phyloP scores from a whole-genome alignment of 2,329 filamentous ascomycete genomes.

The Paraconiothyrium sp. region DNA sequence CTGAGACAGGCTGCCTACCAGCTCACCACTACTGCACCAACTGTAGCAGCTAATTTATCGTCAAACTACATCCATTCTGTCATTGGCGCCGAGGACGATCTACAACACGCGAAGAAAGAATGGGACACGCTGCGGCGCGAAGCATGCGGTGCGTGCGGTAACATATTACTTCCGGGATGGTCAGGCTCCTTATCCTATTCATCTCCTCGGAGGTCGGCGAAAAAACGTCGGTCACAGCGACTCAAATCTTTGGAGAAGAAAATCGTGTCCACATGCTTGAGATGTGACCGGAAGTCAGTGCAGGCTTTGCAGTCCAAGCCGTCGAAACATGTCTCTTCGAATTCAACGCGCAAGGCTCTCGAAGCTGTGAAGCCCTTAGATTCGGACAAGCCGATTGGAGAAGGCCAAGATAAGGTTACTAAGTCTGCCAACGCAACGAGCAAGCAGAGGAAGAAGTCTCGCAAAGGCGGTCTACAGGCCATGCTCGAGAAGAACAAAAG shows the following conservation, averaged over 20 bases:
- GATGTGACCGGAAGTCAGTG: conserved; percentile 45
- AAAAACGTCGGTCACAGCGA: conserved; percentile 9
- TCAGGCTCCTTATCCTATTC: conserved; percentile 38
- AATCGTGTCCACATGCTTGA: conserved; percentile 39
- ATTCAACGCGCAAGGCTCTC: conserved; percentile 13
- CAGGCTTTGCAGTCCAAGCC: conserved; percentile 32
- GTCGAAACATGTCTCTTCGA: conserved; percentile 28
- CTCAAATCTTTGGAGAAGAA: conserved; percentile 25
- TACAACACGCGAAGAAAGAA: conserved; percentile 38
- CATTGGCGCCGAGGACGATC: conserved; percentile 35
- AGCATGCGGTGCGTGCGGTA: conserved; percentile 51
- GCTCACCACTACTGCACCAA: conserved; percentile 43
- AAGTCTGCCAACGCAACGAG: conserved; percentile 57
- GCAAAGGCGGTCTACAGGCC: conserved; percentile 65
- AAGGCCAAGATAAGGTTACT: conserved; percentile 27
- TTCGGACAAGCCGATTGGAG: conserved; percentile 9
- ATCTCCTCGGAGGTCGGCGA: conserved; percentile 15
- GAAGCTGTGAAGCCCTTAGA: conserved; percentile 1
- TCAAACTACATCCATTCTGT: conserved; percentile 38
- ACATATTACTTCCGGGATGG: conserved; percentile 48
- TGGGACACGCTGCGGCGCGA: conserved; percentile 41
- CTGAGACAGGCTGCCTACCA: conserved; percentile 47
- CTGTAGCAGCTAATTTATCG: conserved; percentile 44
- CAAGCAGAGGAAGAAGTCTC: conserved; percentile 64
- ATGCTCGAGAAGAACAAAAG: conserved; percentile 59